Base-by-base conservation (phyloP, 1,139 yeast genomes). In the Suhomyces ambrosiae region DNA sequence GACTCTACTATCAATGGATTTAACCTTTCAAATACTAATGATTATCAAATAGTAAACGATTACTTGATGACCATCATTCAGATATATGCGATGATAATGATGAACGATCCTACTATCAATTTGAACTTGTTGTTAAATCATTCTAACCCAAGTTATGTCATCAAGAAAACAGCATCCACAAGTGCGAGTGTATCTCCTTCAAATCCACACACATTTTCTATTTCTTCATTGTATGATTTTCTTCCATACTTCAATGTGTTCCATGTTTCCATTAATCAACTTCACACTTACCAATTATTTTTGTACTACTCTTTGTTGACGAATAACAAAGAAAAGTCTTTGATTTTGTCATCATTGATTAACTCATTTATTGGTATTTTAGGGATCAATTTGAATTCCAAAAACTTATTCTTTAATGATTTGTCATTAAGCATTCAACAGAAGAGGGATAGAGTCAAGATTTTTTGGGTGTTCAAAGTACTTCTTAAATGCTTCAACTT, bases 381-480 rank as follows among this genome's bases (percentile, higher is more conserved):
- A 42, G 78, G 78, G 6, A 68, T 74, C 30, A 73, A 73, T 47
- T 58, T 72, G 39, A 72, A 72, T 46, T 62, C 71, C 24, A 71
- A 71, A 30, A 70, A 70, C 42, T 53, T 74, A 18, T 71, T 71
- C 43, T 72, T 71, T 54, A 71, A 71, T 45, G 77, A 72, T 51
- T 62, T 71, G 39, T 59, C 73, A 7, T 58, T 71, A 28, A 52
- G 53, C 16, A 46, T 64, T 26, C 62, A 61, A 33, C 69, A 72
- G 48, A 58, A 64, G 45, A 60, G 78, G 38, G 75, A 75, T 43
- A 61, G 86, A 49, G 75, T 80, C 13, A 80, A 79, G 50, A 62
- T 79, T 14, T 80, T 76, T 47, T 80, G 86, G 86, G 76, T 74
- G 15, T 78, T 74, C 50, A 74, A 74, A 43, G 75, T 78, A 3